These are phyloP conservation scores for Schizosaccharomyces osmophilus DNA, from an alignment of 805 yeast species.

Conservation along the genomic window DNA sequence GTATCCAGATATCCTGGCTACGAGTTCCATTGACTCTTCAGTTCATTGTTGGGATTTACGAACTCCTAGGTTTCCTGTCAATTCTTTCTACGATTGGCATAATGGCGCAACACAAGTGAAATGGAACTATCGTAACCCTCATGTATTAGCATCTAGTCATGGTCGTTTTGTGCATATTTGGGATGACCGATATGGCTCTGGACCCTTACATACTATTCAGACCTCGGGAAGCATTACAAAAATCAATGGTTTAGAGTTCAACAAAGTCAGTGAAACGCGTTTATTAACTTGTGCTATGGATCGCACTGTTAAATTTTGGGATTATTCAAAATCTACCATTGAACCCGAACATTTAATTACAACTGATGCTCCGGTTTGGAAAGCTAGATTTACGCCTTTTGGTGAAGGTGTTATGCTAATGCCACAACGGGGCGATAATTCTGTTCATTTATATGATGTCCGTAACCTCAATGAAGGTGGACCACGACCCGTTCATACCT, in stretches of 20 bases:
- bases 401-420: slow-evolving; percentile 71
- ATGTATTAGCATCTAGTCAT: slow-evolving; percentile 66
- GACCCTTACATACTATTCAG: slow-evolving; percentile 37
- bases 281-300: slow-evolving; percentile 74
- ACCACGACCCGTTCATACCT: slow-evolving; percentile 29
- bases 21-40: slow-evolving; percentile 78
- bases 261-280: slow-evolving; percentile 30
- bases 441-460: slow-evolving; percentile 15
- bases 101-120: slow-evolving; percentile 89
- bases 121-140: slow-evolving; percentile 61
- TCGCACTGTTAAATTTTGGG: slow-evolving; percentile 64
- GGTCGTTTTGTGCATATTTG: slow-evolving; percentile 59
- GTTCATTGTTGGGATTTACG: slow-evolving; percentile 82
- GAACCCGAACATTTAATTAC: slow-evolving; percentile 33
- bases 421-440: slow-evolving; percentile 73
- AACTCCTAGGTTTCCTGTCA: slow-evolving; percentile 41
- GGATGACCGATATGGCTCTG: slow-evolving; percentile 68
- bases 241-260: slow-evolving; percentile 74
- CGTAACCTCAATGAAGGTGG: slow-evolving; percentile 9
- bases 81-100: slow-evolving; percentile 75
- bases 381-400: slow-evolving; percentile 74
- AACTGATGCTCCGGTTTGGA: slow-evolving; percentile 66
- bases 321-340: slow-evolving; percentile 19
- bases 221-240: slow-evolving; percentile 53
- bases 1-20: slow-evolving; percentile 68